These are phyloP conservation scores for Nemania serpens DNA, from an alignment of 2,329 filamentous ascomycete genomes.

Conservation along the genomic window DNA sequence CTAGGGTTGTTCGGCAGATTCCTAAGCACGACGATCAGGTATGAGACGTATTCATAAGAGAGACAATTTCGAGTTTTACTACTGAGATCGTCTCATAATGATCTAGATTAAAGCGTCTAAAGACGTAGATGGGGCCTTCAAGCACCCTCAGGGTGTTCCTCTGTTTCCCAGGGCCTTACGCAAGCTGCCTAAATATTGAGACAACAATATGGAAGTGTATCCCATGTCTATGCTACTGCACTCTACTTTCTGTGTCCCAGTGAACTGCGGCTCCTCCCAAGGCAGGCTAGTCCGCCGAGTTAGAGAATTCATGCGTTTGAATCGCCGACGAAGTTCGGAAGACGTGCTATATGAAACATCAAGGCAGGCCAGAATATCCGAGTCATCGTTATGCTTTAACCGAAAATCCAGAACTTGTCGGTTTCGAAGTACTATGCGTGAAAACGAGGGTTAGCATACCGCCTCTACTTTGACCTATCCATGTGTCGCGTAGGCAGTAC, in stretches of 20 bases:
- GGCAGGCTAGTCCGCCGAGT: conserved; percentile 9
- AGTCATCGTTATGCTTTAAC: conserved; percentile 43
- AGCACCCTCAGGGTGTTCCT: conserved; percentile 14
- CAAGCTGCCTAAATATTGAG: conserved; percentile 26
- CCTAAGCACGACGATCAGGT: neutral
- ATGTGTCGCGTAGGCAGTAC: no score
- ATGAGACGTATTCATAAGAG: neutral
- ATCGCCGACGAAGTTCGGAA: neutral
- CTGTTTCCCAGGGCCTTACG: conserved; percentile 22
- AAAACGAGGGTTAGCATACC: conserved; percentile 22
- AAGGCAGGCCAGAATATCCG: conserved; percentile 12
- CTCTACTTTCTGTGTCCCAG: conserved; percentile 31
- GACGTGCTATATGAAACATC: conserved; percentile 9
- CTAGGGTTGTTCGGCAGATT: neutral
- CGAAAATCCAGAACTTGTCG: conserved; percentile 63
- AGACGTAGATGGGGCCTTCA: conserved; percentile 25
- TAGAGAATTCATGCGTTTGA: neutral
- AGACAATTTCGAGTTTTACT: neutral
- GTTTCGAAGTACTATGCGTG: conserved; percentile 57
- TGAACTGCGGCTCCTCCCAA: conserved; percentile 3
- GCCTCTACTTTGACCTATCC: no score
- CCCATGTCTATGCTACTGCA: conserved; percentile 34
- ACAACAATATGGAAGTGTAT: conserved; percentile 32
- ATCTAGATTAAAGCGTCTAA: neutral
- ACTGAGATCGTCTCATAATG: neutral